Evolutionary conservation across 139 green algal species (phyloP), one percentile per base, ranked within the genome.

Genomic region (Chlamydomonas applanata): DNA sequence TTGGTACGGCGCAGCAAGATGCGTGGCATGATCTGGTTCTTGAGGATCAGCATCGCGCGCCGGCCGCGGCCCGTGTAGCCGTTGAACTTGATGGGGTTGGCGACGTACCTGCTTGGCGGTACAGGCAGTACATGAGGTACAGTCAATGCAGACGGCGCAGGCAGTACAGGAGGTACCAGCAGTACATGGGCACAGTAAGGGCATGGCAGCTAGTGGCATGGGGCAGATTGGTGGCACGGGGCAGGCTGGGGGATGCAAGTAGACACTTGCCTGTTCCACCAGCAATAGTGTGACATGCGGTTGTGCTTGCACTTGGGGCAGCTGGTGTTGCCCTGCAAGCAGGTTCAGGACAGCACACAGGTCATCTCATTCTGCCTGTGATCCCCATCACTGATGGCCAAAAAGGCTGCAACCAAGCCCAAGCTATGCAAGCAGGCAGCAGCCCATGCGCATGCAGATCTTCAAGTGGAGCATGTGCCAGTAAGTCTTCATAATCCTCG

Each of bases 1-100:
- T 98, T 98, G 63, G 94, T 98, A 59, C 94, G 88, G 0, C 95
- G 81, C 80, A 98, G 82, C 69, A 97, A 87, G 32, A 90, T 91
- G 32, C 79, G 56, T 1, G 82, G 83, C 61, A 92, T 71, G 69
- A 92, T 90, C 33, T 91, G 76, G 72, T 93, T 87, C 80, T 93
- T 94, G 7, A 98, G 88, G 46, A 89, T 66, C 57, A 85, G 75
- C 78, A 89, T 77, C 7, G 75, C 80, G 2, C 54, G 61, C 20
- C 79, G 73, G 30, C 84, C 84, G 2, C 36, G 54, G 35, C 75
- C 82, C 30, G 33, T 49, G 82, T 84, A 82, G 33, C 82, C 74
- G 69, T 81, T 61, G 59, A 40, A 66, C 76, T 83, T 86, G 69
- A 89, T 89, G 44, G 85, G 85, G 81, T 89, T 89, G 67, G 81